Evolutionary conservation across 768 basidiomycete genomes (phyloP).

Genomic region (Leccinum fibrillosum): DNA sequence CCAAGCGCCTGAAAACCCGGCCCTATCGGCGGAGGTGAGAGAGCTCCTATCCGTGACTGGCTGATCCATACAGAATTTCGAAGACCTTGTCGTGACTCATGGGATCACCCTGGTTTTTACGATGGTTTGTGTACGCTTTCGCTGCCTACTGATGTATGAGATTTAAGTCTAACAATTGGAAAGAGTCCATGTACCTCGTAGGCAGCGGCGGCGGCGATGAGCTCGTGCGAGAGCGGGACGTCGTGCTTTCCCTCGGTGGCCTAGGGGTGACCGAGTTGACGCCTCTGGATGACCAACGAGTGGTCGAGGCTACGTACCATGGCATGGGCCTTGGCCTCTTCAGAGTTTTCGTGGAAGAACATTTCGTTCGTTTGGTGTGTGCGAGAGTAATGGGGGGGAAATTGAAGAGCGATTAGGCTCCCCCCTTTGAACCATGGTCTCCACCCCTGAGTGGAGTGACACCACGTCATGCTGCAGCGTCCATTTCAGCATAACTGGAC

Average conservation of each 20-base stretch:
- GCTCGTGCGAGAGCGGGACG: conserved; percentile 25
- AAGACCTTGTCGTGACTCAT: conserved; percentile 22
- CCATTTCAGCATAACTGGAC: no score
- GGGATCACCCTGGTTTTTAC: conserved; percentile 17
- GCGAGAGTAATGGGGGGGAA: not conserved
- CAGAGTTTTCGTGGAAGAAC: conserved; percentile 23
- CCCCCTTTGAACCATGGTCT: not conserved
- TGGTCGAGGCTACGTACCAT: conserved; percentile 2
- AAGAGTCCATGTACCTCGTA: conserved; percentile 17
- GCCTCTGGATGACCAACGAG: not conserved
- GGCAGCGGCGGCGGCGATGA: conserved; percentile 27
- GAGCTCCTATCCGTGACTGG: no score
- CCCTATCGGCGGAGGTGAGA: conserved; percentile 13
- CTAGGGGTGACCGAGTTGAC: conserved; percentile 9
- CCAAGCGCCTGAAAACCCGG: conserved; percentile 24
- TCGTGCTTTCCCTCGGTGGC: conserved; percentile 13
- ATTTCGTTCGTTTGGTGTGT: conserved; percentile 6
- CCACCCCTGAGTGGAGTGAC: not conserved
- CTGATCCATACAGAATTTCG: conserved; percentile 22
- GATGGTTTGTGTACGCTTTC: conserved; percentile 28
- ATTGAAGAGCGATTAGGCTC: not conserved
- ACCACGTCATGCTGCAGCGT: not conserved
- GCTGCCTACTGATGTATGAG: conserved; percentile 20
- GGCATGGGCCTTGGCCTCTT: conserved; percentile 22
- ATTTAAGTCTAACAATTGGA: not conserved